These are phyloP conservation scores for Glutinoglossum americanum DNA, from an alignment of 495 filamentous ascomycete species.

Conservation along the genomic window DNA sequence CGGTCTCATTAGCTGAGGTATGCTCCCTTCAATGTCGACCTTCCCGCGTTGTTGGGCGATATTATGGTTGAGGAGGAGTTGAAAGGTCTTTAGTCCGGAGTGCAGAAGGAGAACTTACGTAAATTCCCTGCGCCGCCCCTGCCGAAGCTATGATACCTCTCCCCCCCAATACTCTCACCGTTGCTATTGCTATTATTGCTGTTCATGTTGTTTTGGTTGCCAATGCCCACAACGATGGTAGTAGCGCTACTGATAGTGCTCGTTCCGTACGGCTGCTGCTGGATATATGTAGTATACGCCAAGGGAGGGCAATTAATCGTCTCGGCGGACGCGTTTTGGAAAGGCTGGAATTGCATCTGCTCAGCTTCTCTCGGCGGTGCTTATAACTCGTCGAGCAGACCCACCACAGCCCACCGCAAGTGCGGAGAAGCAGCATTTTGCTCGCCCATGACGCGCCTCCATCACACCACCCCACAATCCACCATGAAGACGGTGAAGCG, in stretches of 20 bases:
- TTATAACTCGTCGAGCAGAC: background rate
- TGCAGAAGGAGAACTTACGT: background rate
- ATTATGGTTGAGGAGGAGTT: background rate
- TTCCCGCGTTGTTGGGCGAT: too few relatives aligned
- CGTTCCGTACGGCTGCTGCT: background rate
- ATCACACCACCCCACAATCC: too few relatives aligned
- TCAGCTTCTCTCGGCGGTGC: background rate
- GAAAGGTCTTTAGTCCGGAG: background rate
- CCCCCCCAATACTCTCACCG: background rate
- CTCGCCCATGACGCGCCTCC: too few relatives aligned
- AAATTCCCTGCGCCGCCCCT: constrained; percentile 2
- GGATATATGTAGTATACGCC: background rate
- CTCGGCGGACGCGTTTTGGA: background rate
- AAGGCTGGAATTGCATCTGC: background rate
- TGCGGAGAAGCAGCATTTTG: too few relatives aligned
- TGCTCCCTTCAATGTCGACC: too few relatives aligned
- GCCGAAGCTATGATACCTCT: background rate
- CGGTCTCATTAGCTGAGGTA: background rate
- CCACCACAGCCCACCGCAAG: too few relatives aligned
- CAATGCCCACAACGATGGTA: background rate
- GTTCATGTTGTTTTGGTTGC: background rate
- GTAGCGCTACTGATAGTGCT: background rate
- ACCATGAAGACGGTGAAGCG: too few relatives aligned
- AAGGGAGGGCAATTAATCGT: background rate
- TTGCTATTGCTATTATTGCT: background rate